Evolutionary conservation across 1,284 basidiomycete genomes (phyloP).

Genomic region (Mycena citricolor): DNA sequence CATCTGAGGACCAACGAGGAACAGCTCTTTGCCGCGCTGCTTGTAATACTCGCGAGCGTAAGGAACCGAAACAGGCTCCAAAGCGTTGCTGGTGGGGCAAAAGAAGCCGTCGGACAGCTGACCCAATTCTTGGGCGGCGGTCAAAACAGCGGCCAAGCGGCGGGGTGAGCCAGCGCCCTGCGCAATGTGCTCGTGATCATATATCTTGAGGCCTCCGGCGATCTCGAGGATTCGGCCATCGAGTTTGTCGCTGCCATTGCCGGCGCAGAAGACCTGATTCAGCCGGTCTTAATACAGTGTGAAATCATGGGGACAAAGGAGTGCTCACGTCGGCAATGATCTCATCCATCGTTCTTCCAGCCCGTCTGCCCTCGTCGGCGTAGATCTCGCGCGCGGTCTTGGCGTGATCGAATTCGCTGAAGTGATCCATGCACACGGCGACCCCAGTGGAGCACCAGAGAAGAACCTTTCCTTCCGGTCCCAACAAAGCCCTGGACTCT

Average conservation of each 20-base stretch:
- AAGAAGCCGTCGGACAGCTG: conserved; percentile 4
- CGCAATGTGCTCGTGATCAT: conserved; percentile 7
- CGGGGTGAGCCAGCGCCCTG: background rate
- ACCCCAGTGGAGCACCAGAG: conserved; percentile 1
- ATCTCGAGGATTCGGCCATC: background rate
- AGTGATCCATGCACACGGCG: background rate
- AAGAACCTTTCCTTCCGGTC: conserved; percentile 13
- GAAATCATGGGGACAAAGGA: background rate
- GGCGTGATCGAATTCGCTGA: conserved; percentile 9
- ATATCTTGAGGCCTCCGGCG: conserved; percentile 6
- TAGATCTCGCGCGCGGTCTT: conserved; percentile 8
- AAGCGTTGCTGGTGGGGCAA: background rate
- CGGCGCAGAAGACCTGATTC: background rate
- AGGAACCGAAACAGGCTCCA: conserved; percentile 5
- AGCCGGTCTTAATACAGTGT: background rate
- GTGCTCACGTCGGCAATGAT: conserved; percentile 4
- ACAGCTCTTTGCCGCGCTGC: conserved; percentile 10
- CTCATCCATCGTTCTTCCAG: conserved; percentile 1
- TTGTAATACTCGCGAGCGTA: background rate
- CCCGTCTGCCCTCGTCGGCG: conserved; percentile 5
- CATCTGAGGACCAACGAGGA: background rate
- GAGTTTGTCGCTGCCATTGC: conserved; percentile 4
- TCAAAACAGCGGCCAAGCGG: background rate
- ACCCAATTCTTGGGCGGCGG: background rate
- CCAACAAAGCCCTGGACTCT: conserved; percentile 8